These are phyloP conservation scores for Microdochium trichocladiopsis DNA, from an alignment of 2,329 filamentous ascomycete genomes.

Conservation along the genomic window DNA sequence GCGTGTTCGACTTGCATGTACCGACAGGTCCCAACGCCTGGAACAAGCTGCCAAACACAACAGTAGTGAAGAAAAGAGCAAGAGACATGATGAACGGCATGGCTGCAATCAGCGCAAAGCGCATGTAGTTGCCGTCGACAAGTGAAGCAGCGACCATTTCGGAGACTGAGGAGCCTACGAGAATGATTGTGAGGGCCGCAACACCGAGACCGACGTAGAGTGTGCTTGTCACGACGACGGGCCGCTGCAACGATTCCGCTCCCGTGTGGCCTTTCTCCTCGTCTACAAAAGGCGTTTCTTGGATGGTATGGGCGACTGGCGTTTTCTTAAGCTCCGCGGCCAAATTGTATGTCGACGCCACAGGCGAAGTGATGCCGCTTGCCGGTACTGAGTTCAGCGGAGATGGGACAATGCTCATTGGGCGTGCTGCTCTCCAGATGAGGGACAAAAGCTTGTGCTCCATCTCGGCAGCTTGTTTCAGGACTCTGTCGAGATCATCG, in stretches of 20 bases:
- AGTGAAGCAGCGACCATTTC: conserved; percentile 29
- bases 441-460: conserved; percentile 24
- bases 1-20: not conserved
- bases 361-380: not conserved
- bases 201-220: conserved; percentile 30
- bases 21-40: conserved; percentile 2
- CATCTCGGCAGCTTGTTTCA: conserved; percentile 25
- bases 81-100: conserved; percentile 27
- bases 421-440: conserved; percentile 17
- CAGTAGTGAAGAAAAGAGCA: conserved; percentile 14
- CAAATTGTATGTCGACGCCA: not conserved
- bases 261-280: conserved; percentile 15
- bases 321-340: conserved; percentile 1
- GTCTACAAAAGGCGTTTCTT: conserved; percentile 11
- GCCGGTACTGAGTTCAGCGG: not conserved
- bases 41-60: conserved; percentile 5
- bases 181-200: conserved; percentile 26
- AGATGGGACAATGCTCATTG: conserved; percentile 6
- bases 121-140: conserved; percentile 28
- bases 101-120: conserved; percentile 24
- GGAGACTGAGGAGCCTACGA: conserved; percentile 27
- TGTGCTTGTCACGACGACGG: conserved; percentile 26
- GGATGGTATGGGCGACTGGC: conserved; percentile 4
- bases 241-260: conserved; percentile 31
- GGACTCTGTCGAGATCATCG: conserved; percentile 29